Evolutionary conservation across 306 rosid species (phyloP).

Genomic region (Clitoria ternatea): DNA sequence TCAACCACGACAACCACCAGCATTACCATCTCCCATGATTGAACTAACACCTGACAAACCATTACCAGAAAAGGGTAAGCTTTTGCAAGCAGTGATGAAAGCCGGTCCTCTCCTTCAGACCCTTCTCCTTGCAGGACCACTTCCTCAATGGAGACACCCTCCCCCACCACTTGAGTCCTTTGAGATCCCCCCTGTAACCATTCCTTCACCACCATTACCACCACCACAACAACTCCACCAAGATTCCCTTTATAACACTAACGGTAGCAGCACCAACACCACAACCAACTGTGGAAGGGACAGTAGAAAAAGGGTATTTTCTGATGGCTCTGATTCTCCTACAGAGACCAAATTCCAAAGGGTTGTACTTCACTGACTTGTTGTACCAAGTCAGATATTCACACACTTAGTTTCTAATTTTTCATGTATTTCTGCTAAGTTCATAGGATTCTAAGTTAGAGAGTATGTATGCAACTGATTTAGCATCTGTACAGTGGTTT

Average conservation of each 20-base stretch:
- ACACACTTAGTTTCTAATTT: slow-evolving; percentile 25
- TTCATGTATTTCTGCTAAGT: slow-evolving; percentile 15
- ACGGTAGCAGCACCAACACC: slow-evolving; percentile 32
- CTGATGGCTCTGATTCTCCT: slow-evolving; percentile 64
- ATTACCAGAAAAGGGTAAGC: slow-evolving; percentile 95
- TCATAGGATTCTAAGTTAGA: slow-evolving; percentile 28
- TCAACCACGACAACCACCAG: slow-evolving; percentile 29
- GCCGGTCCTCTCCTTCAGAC: slow-evolving; percentile 96
- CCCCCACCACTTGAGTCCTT: slow-evolving; percentile 91
- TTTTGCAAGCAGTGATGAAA: slow-evolving; percentile 93
- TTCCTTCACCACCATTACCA: slow-evolving; percentile 43
- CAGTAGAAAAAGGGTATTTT: slow-evolving; percentile 60
- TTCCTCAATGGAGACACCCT: slow-evolving; percentile 99
- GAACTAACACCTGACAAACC: slow-evolving; percentile 60
- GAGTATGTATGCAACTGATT: slow-evolving; percentile 42
- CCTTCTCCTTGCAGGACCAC: slow-evolving; percentile 90
- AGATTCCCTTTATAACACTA: slow-evolving; percentile 43
- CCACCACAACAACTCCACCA: slow-evolving; percentile 39
- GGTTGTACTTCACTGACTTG: slow-evolving; percentile 54
- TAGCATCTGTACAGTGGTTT: slow-evolving; percentile 62
- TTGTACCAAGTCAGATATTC: slow-evolving; percentile 12
- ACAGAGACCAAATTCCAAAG: slow-evolving; percentile 68
- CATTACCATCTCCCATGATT: slow-evolving; percentile 20
- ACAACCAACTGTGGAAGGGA: slow-evolving; percentile 47
- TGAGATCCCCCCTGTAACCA: slow-evolving; percentile 82